Evolutionary conservation across 1,139 yeast species (phyloP).

Genomic region (Lodderomyces beijingensis): DNA sequence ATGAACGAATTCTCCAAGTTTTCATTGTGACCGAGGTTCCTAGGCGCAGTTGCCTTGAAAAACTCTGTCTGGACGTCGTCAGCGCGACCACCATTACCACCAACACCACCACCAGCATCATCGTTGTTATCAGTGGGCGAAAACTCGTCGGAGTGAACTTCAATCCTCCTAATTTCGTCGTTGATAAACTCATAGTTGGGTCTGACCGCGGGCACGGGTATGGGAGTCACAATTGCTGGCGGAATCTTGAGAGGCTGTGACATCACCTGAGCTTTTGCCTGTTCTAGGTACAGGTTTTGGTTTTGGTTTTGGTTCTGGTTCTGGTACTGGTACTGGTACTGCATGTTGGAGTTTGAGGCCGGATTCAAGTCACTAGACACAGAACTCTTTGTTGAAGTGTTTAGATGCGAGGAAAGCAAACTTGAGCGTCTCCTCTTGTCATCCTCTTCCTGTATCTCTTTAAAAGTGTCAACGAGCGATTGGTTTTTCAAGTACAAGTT

Average conservation of each 20-base stretch:
- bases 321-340: background rate
- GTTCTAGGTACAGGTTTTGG: background rate
- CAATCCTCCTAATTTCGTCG: background rate
- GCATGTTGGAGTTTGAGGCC: background rate
- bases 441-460: conserved; percentile 45
- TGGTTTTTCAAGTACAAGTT: conserved; percentile 48
- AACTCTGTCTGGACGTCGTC: conserved; percentile 1
- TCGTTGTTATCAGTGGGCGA: background rate
- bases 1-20: conserved; percentile 33
- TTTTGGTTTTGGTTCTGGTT: background rate
- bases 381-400: conserved; percentile 8
- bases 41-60: conserved; percentile 3
- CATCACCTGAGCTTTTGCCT: conserved; percentile 5
- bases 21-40: conserved; percentile 8
- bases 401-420: conserved; percentile 17
- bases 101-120: background rate
- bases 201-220: conserved; percentile 16
- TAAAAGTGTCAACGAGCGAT: conserved; percentile 47
- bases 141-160: background rate
- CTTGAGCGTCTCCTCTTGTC: conserved; percentile 42
- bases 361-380: conserved; percentile 5
- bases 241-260: background rate
- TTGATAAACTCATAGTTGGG: conserved; percentile 3
- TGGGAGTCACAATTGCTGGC: conserved; percentile 16
- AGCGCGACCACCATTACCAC: background rate